Evolutionary conservation across 192 early-diverging fungal genomes (phyloP).

Genomic region (Coemansia sp.): DNA sequence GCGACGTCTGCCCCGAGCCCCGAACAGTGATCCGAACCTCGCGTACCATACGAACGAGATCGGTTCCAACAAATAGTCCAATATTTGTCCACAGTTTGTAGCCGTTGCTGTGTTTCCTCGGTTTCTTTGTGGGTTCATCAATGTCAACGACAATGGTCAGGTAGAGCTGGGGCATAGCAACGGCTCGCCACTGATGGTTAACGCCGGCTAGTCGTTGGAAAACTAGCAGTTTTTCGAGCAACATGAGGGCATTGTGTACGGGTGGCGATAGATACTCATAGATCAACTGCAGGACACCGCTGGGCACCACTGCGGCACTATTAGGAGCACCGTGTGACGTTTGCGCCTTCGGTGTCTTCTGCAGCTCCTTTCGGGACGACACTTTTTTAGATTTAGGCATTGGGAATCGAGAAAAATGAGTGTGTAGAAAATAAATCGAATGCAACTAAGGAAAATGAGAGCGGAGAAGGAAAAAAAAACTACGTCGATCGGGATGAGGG

Average conservation of each 20-base stretch:
- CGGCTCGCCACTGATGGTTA: too few relatives aligned
- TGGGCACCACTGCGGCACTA: background rate
- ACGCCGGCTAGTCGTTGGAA: too few relatives aligned
- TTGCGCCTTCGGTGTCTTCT: background rate
- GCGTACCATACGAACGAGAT: too few relatives aligned
- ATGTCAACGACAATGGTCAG: too few relatives aligned
- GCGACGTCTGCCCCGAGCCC: too few relatives aligned
- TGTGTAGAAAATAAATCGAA: background rate
- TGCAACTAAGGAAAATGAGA: background rate
- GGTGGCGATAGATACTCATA: background rate
- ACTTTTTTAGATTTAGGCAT: background rate
- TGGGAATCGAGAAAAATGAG: background rate
- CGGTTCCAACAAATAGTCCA: too few relatives aligned
- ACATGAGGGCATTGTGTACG: background rate
- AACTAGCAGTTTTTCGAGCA: background rate
- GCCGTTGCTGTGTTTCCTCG: too few relatives aligned
- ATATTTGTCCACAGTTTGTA: too few relatives aligned
- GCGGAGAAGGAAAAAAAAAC: background rate
- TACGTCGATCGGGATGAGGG: background rate
- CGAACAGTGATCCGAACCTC: too few relatives aligned
- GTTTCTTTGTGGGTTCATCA: too few relatives aligned
- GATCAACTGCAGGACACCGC: background rate
- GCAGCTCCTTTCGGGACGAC: background rate
- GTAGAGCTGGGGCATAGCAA: too few relatives aligned
- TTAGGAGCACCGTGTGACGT: background rate